phyloP scores from a whole-genome alignment of 352 stramenopile genomes.

The Phytophthora meadii region DNA sequence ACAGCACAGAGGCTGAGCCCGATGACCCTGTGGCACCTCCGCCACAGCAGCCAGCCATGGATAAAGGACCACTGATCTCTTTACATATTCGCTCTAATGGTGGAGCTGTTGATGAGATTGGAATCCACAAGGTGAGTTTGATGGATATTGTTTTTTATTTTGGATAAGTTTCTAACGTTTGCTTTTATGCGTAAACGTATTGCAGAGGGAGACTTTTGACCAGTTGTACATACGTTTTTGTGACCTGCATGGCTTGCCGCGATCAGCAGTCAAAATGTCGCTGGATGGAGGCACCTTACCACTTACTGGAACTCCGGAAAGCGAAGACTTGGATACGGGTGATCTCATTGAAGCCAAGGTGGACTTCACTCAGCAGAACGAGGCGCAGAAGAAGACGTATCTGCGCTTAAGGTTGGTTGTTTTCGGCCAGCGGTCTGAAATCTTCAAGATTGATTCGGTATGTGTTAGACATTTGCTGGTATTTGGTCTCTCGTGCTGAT shows the following conservation, averaged over 20 bases:
- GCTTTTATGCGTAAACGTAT: not conserved
- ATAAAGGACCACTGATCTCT: conserved; percentile 63
- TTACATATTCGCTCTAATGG: conserved; percentile 73
- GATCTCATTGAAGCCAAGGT: conserved; percentile 81
- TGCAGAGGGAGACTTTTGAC: conserved; percentile 69
- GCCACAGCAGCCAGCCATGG: conserved; percentile 6
- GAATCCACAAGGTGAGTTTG: conserved; percentile 58
- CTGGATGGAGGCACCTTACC: conserved; percentile 61
- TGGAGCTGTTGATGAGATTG: conserved; percentile 54
- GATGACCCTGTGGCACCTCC: conserved; percentile 8
- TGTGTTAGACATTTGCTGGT: conserved; percentile 15
- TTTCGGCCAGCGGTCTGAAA: conserved; percentile 57
- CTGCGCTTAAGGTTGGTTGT: conserved; percentile 63
- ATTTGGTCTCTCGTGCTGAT: not conserved
- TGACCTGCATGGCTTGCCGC: conserved; percentile 64
- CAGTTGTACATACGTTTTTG: conserved; percentile 73
- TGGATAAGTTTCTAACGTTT: conserved; percentile 3
- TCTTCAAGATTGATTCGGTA: conserved; percentile 78
- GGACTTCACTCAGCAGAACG: conserved; percentile 63
- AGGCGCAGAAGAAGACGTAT: conserved; percentile 59
- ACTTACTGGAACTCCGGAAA: conserved; percentile 33
- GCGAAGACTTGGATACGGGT: conserved; percentile 56
- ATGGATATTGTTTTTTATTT: not conserved
- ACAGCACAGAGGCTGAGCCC: conserved; percentile 5
- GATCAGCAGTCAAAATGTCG: conserved; percentile 62